These are phyloP conservation scores for Hyphodiscus sp. DNA, from an alignment of 2,329 filamentous ascomycete species.

Conservation along the genomic window DNA sequence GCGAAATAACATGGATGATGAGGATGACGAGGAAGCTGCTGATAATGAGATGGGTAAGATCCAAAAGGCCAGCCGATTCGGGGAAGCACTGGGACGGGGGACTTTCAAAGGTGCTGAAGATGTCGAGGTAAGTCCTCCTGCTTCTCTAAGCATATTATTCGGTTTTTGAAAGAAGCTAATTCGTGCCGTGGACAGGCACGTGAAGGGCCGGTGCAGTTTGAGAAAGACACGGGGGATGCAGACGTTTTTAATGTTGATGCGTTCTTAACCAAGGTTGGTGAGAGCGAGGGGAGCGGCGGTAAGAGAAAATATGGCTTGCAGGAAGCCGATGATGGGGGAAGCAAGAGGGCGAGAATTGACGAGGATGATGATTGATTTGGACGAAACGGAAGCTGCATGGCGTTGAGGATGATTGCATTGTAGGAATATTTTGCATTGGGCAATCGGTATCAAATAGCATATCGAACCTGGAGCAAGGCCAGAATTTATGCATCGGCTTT, in stretches of 20 bases:
- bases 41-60: conserved; percentile 84
- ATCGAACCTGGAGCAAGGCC: neutral
- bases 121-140: conserved; percentile 56
- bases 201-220: conserved; percentile 92
- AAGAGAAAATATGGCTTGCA: conserved; percentile 75
- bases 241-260: conserved; percentile 95
- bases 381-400: neutral
- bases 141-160: neutral
- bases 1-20: conserved; percentile 65
- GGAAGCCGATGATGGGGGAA: conserved; percentile 48
- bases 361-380: conserved; percentile 48
- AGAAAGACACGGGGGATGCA: conserved; percentile 72
- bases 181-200: conserved; percentile 47
- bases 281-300: conserved; percentile 43
- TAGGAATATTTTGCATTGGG: neutral
- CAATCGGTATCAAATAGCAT: neutral
- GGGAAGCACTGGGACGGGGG: conserved; percentile 77
- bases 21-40: conserved; percentile 71
- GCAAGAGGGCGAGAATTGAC: conserved; percentile 73
- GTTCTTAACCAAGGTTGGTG: conserved; percentile 74
- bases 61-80: conserved; percentile 73
- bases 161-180: conserved; percentile 11
- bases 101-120: conserved; percentile 86
- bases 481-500: no score
- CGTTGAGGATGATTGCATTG: neutral